Evolutionary conservation across 768 basidiomycete species (phyloP), one percentile per base, ranked within the genome.

Genomic region (Leccinum fibrillosum): DNA sequence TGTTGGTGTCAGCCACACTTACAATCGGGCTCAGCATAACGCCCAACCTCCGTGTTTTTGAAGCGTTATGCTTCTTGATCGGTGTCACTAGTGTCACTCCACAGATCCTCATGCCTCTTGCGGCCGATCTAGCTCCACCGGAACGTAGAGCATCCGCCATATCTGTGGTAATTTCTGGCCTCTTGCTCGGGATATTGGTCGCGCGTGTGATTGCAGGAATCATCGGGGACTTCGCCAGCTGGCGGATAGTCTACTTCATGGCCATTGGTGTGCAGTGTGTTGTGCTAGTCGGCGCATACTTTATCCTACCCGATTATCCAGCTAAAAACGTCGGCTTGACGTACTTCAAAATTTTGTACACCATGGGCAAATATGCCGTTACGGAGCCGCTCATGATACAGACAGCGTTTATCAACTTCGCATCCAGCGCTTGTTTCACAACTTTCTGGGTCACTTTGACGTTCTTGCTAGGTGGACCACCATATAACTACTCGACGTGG

Each of bases 351-450:
- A 87, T 93, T 49, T 72, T 91, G 32, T 83, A 77, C 71, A 87
- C 86, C 9, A 94, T 94, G 92, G 86, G 76, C 5, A 88, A 85
- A 69, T 89, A 85, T 63, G 76, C 85, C 0, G 77, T 86, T 37
- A 94, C 88, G 0, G 90, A 94, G 70, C 92, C 93, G 0, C 73
- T 88, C 21, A 74, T 95, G 30, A 79, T 92, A 10, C 92, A 94
- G 69, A 76, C 79, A 2, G 76, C 80, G 59, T 70, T 90, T 61
- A 77, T 90, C 65, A 82, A 84, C 62, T 67, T 90, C 15, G 78
- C 78, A 26, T 80, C 78, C 12, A 81, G 80, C 58, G 86, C 86
- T 25, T 86, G 83, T 52, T 86, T 80, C 39, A 78, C 75, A 11
- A 80, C 76, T 62, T 86, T 84, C 62, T 86, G 88, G 88, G 86